Conservation (phyloP, 2,329 filamentous ascomycete genomes). For the Alternaria rosae region DNA sequence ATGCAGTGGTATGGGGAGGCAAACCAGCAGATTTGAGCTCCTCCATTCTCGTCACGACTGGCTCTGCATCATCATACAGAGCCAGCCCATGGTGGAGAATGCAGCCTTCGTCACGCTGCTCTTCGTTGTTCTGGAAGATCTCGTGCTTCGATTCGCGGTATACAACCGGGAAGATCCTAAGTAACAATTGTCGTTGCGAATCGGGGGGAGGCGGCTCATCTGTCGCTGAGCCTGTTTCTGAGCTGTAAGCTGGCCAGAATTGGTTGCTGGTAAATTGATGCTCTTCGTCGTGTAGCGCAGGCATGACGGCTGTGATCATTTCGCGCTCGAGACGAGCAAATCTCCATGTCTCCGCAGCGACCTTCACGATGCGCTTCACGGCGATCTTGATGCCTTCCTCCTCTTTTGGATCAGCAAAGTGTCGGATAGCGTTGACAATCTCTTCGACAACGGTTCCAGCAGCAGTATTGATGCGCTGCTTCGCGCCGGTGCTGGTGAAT, state of each 20-base stretch:
- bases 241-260: slow-evolving; percentile 47
- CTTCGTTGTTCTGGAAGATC: slow-evolving; percentile 52
- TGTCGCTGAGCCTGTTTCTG: slow-evolving; percentile 41
- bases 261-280: slow-evolving; percentile 42
- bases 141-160: slow-evolving; percentile 60
- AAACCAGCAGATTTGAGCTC: slow-evolving; percentile 50
- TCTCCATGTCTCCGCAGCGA: slow-evolving; percentile 66
- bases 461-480: slow-evolving; percentile 63
- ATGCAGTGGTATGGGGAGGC: slow-evolving; percentile 46
- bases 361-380: slow-evolving; percentile 64
- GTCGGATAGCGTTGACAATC: slow-evolving; percentile 62
- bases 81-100: slow-evolving; percentile 60
- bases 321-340: slow-evolving; percentile 65
- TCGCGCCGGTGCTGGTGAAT: slow-evolving; percentile 64
- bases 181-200: slow-evolving; percentile 53
- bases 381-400: slow-evolving; percentile 60
- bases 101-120: slow-evolving; percentile 55
- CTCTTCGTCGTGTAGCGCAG: slow-evolving; percentile 45
- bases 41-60: slow-evolving; percentile 42
- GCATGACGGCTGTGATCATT: slow-evolving; percentile 62
- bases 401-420: slow-evolving; percentile 60
- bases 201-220: slow-evolving; percentile 34
- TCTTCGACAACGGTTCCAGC: slow-evolving; percentile 65
- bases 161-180: slow-evolving; percentile 62
- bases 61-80: slow-evolving; percentile 57